phyloP scores from a whole-genome alignment of 2,329 filamentous ascomycete genomes.

The Colletotrichum orchidophilum region DNA sequence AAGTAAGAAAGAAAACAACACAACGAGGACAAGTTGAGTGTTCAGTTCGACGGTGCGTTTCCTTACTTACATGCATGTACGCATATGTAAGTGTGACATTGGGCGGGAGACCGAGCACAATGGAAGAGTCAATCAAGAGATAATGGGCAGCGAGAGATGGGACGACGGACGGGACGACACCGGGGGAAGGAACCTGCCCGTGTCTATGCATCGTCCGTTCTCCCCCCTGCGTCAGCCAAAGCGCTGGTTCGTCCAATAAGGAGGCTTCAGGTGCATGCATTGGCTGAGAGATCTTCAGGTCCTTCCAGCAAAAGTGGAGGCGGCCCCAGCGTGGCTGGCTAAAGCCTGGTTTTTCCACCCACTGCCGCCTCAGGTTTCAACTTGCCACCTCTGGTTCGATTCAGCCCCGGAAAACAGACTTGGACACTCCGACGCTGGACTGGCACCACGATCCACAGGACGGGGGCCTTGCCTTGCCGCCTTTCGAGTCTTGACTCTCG shows the following conservation, averaged over 20 bases:
- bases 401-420: constrained; percentile 31
- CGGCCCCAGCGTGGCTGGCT: constrained; percentile 4
- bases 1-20: neutral
- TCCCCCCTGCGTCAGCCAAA: constrained; percentile 5
- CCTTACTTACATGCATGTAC: too few species aligned
- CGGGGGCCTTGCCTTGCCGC: too few species aligned
- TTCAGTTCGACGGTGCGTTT: neutral
- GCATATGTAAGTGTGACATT: neutral
- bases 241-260: neutral
- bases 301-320: constrained; percentile 25
- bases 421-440: neutral
- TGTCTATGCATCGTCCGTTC: constrained; percentile 6
- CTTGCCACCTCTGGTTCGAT: neutral
- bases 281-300: constrained; percentile 5
- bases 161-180: neutral
- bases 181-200: neutral
- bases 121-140: neutral
- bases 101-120: neutral
- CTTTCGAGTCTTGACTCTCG: too few species aligned
- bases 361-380: neutral
- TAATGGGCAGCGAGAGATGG: neutral
- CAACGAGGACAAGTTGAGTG: neutral
- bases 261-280: neutral
- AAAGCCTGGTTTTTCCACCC: neutral
- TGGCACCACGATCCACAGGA: too few species aligned